A percentile compares a stretch with the other conserved stretches of the same genome.
Evolutionary conservation across 2,329 filamentous ascomycete genomes (phyloP).

Genomic region (Fusarium sp.): DNA sequence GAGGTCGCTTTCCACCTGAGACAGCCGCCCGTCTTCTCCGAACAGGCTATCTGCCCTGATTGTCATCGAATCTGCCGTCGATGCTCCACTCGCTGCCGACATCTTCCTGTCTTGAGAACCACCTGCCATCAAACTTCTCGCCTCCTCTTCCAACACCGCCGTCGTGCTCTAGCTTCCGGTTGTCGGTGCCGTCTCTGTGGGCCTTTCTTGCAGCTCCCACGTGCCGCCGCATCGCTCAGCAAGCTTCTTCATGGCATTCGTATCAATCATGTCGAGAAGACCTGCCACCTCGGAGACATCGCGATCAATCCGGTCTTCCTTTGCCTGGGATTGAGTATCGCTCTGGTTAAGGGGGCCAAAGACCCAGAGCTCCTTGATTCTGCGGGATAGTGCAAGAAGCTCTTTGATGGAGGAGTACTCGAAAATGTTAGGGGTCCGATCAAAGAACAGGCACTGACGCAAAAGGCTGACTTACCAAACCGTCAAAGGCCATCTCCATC

Average conservation of each 20-base stretch:
- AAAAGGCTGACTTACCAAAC: slow-evolving; percentile 46
- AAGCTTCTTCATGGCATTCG: slow-evolving; percentile 47
- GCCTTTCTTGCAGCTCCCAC: slow-evolving; percentile 48
- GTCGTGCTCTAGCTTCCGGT: slow-evolving; percentile 15
- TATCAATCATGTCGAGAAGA: slow-evolving; percentile 52
- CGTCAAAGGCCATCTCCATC: slow-evolving; percentile 60
- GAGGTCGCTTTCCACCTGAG: background rate
- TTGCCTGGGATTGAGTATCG: slow-evolving; percentile 50
- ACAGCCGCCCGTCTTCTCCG: background rate
- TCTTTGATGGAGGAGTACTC: slow-evolving; percentile 59
- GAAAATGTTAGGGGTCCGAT: background rate
- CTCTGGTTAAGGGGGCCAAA: slow-evolving; percentile 56
- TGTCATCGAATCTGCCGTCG: background rate
- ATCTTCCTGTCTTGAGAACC: background rate
- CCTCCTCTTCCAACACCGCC: background rate
- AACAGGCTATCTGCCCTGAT: background rate
- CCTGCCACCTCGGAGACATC: slow-evolving; percentile 51
- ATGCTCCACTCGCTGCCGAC: background rate
- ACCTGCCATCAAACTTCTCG: background rate
- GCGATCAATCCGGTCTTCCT: slow-evolving; percentile 51
- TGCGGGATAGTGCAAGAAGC: slow-evolving; percentile 56
- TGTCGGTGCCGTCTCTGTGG: slow-evolving; percentile 5
- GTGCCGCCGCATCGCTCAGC: slow-evolving; percentile 51
- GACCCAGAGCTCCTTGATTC: slow-evolving; percentile 60
- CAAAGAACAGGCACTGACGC: background rate